Evolutionary conservation across 495 filamentous ascomycete species (phyloP).

Genomic region (Astrothelium subdiscretum): DNA sequence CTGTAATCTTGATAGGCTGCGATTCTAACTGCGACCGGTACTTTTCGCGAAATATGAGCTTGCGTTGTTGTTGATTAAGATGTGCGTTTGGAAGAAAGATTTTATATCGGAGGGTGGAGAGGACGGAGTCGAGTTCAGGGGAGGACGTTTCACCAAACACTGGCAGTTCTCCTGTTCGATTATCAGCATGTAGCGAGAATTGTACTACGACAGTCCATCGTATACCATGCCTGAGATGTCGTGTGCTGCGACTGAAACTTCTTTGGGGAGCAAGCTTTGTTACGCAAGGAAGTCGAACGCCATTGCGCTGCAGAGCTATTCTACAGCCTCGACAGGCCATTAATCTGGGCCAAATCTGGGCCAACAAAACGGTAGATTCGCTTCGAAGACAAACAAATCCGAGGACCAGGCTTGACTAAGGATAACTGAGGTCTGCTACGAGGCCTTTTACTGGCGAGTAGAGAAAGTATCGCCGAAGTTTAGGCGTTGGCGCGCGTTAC

Average conservation of each 20-base stretch:
- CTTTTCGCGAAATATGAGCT: constrained; percentile 23
- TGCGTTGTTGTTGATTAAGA: constrained; percentile 22
- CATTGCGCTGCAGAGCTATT: not conserved
- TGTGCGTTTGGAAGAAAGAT: constrained; percentile 26
- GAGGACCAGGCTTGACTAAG: not conserved
- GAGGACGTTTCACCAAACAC: constrained; percentile 20
- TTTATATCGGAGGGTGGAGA: constrained; percentile 19
- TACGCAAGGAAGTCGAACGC: not conserved
- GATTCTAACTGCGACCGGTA: constrained; percentile 16
- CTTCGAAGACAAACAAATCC: not conserved
- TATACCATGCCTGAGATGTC: not conserved
- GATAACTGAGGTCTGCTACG: too few species aligned
- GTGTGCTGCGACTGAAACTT: not conserved
- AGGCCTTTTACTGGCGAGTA: not conserved
- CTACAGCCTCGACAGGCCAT: not conserved
- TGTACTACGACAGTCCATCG: too few species aligned
- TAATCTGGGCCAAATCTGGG: not conserved
- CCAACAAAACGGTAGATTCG: not conserved
- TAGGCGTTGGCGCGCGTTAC: not conserved
- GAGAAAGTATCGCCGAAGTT: not conserved
- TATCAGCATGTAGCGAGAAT: not conserved
- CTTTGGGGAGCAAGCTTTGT: not conserved
- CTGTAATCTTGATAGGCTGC: constrained; percentile 24
- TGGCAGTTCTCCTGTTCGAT: constrained; percentile 18
- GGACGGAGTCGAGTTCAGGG: constrained; percentile 21